Evolutionary conservation across 2,329 filamentous ascomycete species (phyloP), one percentile per base, ranked within the genome.

Genomic region (Ceratocystis harringtonii): DNA sequence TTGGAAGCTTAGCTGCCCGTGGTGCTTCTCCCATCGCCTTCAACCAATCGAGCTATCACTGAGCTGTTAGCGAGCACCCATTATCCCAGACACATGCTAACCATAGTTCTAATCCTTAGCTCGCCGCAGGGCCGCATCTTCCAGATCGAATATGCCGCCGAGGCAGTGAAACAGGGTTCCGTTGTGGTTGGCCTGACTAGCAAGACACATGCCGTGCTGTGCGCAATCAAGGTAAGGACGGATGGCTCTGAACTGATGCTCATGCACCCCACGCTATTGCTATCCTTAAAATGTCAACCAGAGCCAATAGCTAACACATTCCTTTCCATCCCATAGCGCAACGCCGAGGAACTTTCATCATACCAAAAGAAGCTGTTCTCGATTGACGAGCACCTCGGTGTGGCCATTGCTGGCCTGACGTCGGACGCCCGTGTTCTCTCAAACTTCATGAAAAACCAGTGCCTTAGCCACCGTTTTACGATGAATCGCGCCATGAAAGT

Each of bases 371-470:
- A 99, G 81, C 86, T 99, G 75, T 96, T 99, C 77, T 84, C 87
- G 72, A 87, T 99, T 78, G 94, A 99, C 77, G 89, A 92, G 72
- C 94, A 99, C 78, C 87, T 94, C 72, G 94, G 92, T 71, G 86
- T 99, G 73, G 91, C 92, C 72, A 95, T 99, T 72, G 94, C 94
- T 70, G 94, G 94, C 72, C 89, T 99, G 69, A 94, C 94, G 70
- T 96, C 92, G 67, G 94, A 99, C 77, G 94, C 92, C 74, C 94
- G 94, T 73, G 94, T 99, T 72, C 91, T 99, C 72, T 96, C 92
- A 81, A 99, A 99, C 84, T 99, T 96, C 81, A 97, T 99, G 92
- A 97, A 96, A 81, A 91, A 96, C 79, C 94, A 97, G 79, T 95
- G 90, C 69, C 90, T 99, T 73, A 89, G 90, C 73, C 92, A 94